A percentile compares a stretch with the other conserved stretches of the same genome.
phyloP scores from a whole-genome alignment of 345 rosid species.

The Syzygium jambos region DNA sequence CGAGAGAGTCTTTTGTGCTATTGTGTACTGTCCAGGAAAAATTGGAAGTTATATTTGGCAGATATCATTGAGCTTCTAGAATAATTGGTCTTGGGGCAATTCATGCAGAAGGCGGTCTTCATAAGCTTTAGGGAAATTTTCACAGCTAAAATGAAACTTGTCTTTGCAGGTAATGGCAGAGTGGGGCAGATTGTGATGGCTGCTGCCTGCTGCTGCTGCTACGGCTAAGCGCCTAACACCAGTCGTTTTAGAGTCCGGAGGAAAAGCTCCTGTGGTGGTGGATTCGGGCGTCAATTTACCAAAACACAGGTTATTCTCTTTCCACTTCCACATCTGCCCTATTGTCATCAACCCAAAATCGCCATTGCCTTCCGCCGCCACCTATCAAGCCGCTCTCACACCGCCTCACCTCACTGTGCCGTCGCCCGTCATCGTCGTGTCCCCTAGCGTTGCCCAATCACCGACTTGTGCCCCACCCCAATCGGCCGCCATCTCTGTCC shows the following conservation, averaged over 20 bases:
- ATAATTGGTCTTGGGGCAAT: not conserved
- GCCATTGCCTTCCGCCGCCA: no score
- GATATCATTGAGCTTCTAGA: not conserved
- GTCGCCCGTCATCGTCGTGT: no score
- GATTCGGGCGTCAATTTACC: slow-evolving; percentile 58
- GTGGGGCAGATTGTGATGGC: slow-evolving; percentile 78
- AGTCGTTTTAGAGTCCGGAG: slow-evolving; percentile 87
- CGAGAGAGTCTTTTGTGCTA: not conserved
- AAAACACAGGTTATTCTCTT: no score
- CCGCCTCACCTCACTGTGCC: no score
- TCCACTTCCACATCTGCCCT: no score
- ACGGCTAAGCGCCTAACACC: slow-evolving; percentile 98
- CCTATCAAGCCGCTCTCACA: no score
- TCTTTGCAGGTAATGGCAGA: slow-evolving; percentile 56
- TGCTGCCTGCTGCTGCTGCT: slow-evolving; percentile 35
- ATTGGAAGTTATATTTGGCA: not conserved
- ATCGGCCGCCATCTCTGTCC: no score
- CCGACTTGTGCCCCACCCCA: no score
- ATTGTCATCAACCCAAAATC: no score
- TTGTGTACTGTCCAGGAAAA: not conserved
- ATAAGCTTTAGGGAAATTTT: not conserved
- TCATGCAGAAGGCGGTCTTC: not conserved
- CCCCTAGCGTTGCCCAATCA: no score
- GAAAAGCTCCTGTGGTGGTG: slow-evolving; percentile 79
- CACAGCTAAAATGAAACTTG: not conserved